Base-by-base conservation (phyloP, 2,329 filamentous ascomycete genomes). In the Calonectria montana region DNA sequence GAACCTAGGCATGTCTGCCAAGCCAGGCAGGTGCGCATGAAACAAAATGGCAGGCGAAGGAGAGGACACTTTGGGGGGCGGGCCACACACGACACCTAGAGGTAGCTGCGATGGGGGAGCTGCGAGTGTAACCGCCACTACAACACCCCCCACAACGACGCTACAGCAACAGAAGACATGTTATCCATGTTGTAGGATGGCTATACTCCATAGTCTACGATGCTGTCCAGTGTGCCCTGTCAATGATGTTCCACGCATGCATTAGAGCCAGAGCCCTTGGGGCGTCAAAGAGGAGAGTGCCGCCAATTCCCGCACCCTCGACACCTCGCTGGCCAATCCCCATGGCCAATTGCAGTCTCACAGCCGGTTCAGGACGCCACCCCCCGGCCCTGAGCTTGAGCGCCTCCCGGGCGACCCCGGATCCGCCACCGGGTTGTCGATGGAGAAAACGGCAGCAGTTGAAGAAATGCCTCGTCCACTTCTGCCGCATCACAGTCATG, bases 401-500 rank as follows among this genome's bases (percentile, higher is more conserved):
- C 73, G 75, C 76, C 75, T 78, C 75, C 77, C 77, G 77, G 77
- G 71, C 76, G 72, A 79, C 77, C 77, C 77, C 77, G 77, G 77
- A 79, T 79, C 76, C 77, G 76, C 77, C 68, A 65, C 74, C 68
- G 74, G 67, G 72, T 75, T 74, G 75, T 73, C 63, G 73, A 79
- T 76, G 76, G 76, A 75, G 77, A 72, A 78, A 50, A 45, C 29
- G 73, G 61, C 70, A 69, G 72, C 67, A 74, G 75, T 70, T 74
- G 75, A 79, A 77, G 77, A 79, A 79, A 79, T 79, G 77, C 77
- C 77, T 79, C 77, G 77, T 74, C 70, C 76, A 75, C 74, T 75
- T 72, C 31, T 70, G 69, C 70, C 43, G 72, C 65, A 69, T 48
- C 27, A 71, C 61, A 73, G 65, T 61, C 65, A 61, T 37, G 55